Evolutionary conservation across 768 basidiomycete genomes (phyloP), one percentile per base, ranked within the genome.

Genomic region (Phylloporus sp.): DNA sequence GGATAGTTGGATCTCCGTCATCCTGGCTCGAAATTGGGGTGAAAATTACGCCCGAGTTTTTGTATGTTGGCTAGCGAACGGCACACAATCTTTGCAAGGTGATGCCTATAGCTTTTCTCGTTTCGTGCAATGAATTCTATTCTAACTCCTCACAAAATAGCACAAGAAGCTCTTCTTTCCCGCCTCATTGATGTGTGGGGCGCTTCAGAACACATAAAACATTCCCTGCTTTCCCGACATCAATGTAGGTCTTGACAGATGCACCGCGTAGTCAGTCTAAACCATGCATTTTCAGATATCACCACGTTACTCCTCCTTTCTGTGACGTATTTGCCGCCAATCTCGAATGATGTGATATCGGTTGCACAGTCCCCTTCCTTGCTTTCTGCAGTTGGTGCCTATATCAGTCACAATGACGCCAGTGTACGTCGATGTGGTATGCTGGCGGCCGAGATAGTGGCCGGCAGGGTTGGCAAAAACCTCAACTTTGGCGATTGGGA

Each of bases 391-490:
- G 76, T 97, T 41, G 80, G 85, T 6, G 68, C 70, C 6, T 97
- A 97, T 62, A 82, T 99, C 40, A 76, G 76, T 1, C 91, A 95
- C 67, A 70, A 84, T 6, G 91, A 95, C 47, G 70, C 74, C 2
- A 76, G 83, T 4, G 78, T 97, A 18, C 85, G 95, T 4, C 79
- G 85, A 23, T 88, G 92, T 58, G 97, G 97, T 4, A 95, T 99
- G 93, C 78, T 97, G 29, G 84, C 82, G 1, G 95, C 90, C 1
- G 95, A 99, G 69, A 73, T 86, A 16, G 77, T 87, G 9, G 88
- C 91, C 1, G 71, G 73, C 6, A 72, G 74, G 24, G 75, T 75
- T 13, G 79, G 82, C 6, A 88, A 87, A 64, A 77, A 76, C 43
- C 74, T 97, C 20, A 75, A 82, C 51, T 97, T 99, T 57, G 85